Conservation (phyloP, 2,329 filamentous ascomycete species). For the Trichoderma citrinoviride region DNA sequence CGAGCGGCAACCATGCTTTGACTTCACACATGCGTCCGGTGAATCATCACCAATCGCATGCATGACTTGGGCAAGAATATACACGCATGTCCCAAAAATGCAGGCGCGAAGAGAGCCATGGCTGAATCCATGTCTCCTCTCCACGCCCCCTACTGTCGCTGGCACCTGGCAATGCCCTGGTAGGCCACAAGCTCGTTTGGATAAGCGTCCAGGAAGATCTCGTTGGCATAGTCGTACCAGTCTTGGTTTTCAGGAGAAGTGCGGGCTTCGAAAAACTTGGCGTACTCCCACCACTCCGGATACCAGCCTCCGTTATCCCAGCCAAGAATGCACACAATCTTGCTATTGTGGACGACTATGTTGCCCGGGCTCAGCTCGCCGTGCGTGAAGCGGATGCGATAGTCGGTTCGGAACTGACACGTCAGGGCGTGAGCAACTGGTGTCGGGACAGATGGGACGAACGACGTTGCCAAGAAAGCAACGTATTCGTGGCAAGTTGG, state of each 20-base stretch:
- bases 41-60: too few species aligned
- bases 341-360: constrained; percentile 30
- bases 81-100: neutral
- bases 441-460: constrained; percentile 29
- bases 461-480: constrained; percentile 30
- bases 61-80: neutral
- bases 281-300: constrained; percentile 38
- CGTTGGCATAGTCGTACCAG: constrained; percentile 34
- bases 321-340: constrained; percentile 30
- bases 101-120: neutral
- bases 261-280: constrained; percentile 35
- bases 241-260: constrained; percentile 30
- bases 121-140: neutral
- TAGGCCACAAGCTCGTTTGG: constrained; percentile 32
- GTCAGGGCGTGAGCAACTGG: constrained; percentile 27
- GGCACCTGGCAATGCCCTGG: constrained; percentile 33
- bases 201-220: constrained; percentile 30
- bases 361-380: constrained; percentile 31
- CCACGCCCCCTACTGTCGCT: constrained; percentile 23
- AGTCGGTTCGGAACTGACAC: constrained; percentile 24
- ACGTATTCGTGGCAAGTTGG: constrained; percentile 27
- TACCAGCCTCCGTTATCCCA: constrained; percentile 36
- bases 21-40: too few species aligned
- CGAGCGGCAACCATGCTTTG: too few species aligned
- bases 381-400: constrained; percentile 28